phyloP scores from a whole-genome alignment of 116 monocot genomes.

The Papilionanthe hybrid region DNA sequence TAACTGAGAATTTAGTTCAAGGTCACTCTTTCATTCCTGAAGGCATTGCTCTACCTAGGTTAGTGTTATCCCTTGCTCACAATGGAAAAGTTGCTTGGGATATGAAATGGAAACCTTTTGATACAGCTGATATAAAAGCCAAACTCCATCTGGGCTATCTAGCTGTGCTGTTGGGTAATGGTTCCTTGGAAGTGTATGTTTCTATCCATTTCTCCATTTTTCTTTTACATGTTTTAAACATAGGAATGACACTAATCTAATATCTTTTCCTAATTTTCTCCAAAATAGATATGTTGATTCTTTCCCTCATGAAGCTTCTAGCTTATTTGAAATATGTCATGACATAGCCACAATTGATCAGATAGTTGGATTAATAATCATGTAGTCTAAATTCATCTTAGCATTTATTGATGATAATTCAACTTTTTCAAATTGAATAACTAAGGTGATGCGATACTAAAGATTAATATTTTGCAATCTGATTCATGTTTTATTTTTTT shows the following conservation, averaged over 20 bases:
- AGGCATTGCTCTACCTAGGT: slow-evolving; percentile 47
- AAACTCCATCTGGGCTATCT: slow-evolving; percentile 69
- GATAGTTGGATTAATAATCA: too few species aligned
- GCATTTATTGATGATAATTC: too few species aligned
- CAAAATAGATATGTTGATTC: too few species aligned
- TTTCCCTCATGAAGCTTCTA: too few species aligned
- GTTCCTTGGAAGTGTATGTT: slow-evolving; percentile 92
- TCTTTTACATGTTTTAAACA: background rate
- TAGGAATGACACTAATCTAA: background rate
- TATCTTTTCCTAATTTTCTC: background rate
- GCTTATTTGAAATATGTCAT: too few species aligned
- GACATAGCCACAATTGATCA: too few species aligned
- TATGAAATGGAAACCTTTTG: slow-evolving; percentile 83
- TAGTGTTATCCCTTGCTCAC: slow-evolving; percentile 76
- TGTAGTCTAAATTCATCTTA: too few species aligned
- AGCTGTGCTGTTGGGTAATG: slow-evolving; percentile 74
- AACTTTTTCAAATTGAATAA: too few species aligned
- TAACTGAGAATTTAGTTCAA: background rate
- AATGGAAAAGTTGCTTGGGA: slow-evolving; percentile 97
- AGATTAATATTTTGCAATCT: too few species aligned
- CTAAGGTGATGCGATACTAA: too few species aligned
- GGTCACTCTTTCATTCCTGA: slow-evolving; percentile 18
- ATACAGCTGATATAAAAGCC: slow-evolving; percentile 13
- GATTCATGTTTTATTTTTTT: too few species aligned
- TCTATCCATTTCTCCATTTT: slow-evolving; percentile 4